Evolutionary conservation across 192 early-diverging fungal species (phyloP).

Genomic region (Gaertneriomyces semiglobifer): DNA sequence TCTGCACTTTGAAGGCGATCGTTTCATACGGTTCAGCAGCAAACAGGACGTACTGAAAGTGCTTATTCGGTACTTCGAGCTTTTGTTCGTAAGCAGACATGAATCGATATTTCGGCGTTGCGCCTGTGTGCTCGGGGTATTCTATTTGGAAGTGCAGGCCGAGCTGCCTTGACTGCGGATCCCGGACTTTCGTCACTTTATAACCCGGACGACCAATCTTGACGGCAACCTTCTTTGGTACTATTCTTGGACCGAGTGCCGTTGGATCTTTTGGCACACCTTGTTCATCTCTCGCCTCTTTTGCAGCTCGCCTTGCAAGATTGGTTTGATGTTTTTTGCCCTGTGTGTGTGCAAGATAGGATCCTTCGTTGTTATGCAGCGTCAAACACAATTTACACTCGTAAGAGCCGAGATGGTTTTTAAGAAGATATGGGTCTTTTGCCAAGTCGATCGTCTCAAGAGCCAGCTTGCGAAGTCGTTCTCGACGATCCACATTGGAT

Average conservation of each 20-base stretch:
- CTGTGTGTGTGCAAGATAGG: conserved; percentile 94
- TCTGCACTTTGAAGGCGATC: conserved; percentile 90
- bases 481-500: conserved; percentile 86
- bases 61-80: conserved; percentile 78
- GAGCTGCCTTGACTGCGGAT: conserved; percentile 80
- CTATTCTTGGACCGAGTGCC: conserved; percentile 43
- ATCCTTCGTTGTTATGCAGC: conserved; percentile 86
- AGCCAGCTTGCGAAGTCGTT: conserved; percentile 90
- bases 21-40: conserved; percentile 97
- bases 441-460: conserved; percentile 93
- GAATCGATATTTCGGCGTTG: conserved; percentile 87
- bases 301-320: conserved; percentile 79
- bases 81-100: conserved; percentile 97
- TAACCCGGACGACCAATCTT: conserved; percentile 96
- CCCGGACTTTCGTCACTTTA: conserved; percentile 85
- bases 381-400: conserved; percentile 60
- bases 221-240: conserved; percentile 67
- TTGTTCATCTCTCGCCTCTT: conserved; percentile 61
- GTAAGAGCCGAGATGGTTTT: conserved; percentile 60
- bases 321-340: conserved; percentile 98
- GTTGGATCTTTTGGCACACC: conserved; percentile 22
- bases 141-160: conserved; percentile 92
- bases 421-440: conserved; percentile 98
- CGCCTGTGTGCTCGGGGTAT: conserved; percentile 89
- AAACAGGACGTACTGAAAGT: conserved; percentile 90